A percentile compares a stretch with the other conserved stretches of the same genome.
Evolutionary conservation across 23 red algal species (phyloP).

Genomic region (Pyropia haitanensis): DNA sequence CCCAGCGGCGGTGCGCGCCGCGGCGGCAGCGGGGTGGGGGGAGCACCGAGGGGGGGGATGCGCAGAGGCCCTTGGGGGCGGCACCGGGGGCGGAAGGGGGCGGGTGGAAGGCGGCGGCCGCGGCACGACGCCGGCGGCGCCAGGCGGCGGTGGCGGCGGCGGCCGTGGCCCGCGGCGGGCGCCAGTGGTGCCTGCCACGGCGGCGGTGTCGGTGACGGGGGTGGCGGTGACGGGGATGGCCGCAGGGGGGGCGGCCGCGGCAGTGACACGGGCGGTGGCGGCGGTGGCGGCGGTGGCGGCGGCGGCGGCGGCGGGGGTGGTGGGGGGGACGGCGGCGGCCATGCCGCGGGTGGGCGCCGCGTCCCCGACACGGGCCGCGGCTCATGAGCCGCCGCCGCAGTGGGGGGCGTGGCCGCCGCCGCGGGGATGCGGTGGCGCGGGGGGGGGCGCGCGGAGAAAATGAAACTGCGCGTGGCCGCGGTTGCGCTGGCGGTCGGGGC

Average conservation of each 20-base stretch:
- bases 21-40: no score
- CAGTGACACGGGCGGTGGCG: not conserved
- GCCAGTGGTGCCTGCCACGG: not conserved
- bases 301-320: not conserved
- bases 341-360: not conserved
- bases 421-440: no score
- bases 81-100: no score
- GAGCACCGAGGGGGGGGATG: no score
- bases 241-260: not conserved
- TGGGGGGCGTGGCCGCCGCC: no score
- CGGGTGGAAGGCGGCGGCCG: constrained; percentile 15
- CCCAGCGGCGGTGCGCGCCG: no score
- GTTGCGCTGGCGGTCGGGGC: no score
- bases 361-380: no score
- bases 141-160: constrained; percentile 16
- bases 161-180: not conserved
- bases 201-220: not conserved
- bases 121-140: constrained; percentile 9
- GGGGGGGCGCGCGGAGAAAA: no score
- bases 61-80: no score
- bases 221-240: not conserved
- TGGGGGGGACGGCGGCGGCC: not conserved
- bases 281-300: constrained; percentile 1
- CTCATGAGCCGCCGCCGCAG: no score
- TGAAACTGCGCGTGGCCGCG: no score